A percentile compares a stretch with the other conserved stretches of the same genome.
These are phyloP conservation scores for Podila horticola DNA, from an alignment of 192 early-diverging fungal genomes.

Conservation along the genomic window DNA sequence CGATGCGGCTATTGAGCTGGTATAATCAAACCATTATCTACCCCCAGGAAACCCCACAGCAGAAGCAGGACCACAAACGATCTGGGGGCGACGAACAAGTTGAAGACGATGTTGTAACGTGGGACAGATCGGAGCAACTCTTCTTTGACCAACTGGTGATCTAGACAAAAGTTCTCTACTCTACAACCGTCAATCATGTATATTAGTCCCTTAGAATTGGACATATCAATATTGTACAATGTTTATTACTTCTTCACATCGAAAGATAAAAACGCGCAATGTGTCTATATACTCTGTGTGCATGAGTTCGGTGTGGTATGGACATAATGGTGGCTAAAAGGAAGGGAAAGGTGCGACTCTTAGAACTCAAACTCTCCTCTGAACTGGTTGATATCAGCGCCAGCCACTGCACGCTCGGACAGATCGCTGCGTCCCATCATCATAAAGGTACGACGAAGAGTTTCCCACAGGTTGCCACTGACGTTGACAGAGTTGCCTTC, in stretches of 20 bases:
- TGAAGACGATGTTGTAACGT: neutral
- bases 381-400: slow-evolving; percentile 65
- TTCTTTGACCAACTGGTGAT: neutral
- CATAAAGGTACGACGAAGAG: slow-evolving; percentile 65
- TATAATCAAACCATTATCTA: slow-evolving; percentile 26
- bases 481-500: slow-evolving; percentile 66
- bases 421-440: slow-evolving; percentile 74
- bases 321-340: neutral
- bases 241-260: too few relatives aligned
- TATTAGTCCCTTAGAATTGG: too few relatives aligned
- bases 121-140: neutral
- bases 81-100: neutral
- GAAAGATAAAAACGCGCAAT: too few relatives aligned
- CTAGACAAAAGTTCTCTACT: neutral
- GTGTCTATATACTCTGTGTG: too few relatives aligned
- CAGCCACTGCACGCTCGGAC: slow-evolving; percentile 61
- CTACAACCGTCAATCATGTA: too few relatives aligned
- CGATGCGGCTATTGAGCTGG: slow-evolving; percentile 30
- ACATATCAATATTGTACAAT: too few relatives aligned
- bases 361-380: slow-evolving; percentile 72
- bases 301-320: too few relatives aligned
- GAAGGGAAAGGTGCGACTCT: neutral
- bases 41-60: slow-evolving; percentile 1
- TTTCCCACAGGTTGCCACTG: slow-evolving; percentile 73
- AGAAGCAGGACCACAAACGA: neutral